Base-by-base conservation (phyloP, 176 grass and related monocot genomes). In the Pontederia crassipes region DNA sequence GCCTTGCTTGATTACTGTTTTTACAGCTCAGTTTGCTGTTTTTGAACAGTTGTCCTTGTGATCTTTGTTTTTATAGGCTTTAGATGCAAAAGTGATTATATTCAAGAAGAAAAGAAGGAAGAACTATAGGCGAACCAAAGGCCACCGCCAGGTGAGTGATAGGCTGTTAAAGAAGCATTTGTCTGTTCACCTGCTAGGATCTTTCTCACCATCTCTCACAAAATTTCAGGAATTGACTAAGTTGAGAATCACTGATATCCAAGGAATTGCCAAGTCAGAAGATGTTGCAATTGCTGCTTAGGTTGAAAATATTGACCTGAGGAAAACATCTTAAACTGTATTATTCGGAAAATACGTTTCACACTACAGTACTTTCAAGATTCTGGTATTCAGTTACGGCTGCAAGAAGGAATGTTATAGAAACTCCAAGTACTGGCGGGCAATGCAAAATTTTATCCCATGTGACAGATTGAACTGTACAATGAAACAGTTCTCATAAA, bases 21-120 rank as follows among this genome's bases (percentile, higher is more conserved):
- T 24, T 24, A 24, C 20, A 24, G 20, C 20, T 24, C 20, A 24
- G 20, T 24, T 24, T 24, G 20, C 32, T 40, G 32, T 40, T 40
- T 40, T 40, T 40, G 6, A 40, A 40, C 1, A 2, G 32, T 40
- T 40, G 2, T 15, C 27, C 18, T 24, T 50, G 15, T 26, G 17
- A 11, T 8, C 9, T 65, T 8, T 50, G 48, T 51, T 16, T 20
- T 70, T 28, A 17, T 45, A 98, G 93, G 84, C 93, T 45, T 77
- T 97, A 72, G 93, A 91, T 81, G 87, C 87, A 78, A 98, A 88
- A 81, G 87, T 92, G 65, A 92, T 98, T 53, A 92, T 98, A 89
- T 98, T 98, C 76, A 98, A 98, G 77, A 98, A 97, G 74, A 92
- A 98, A 77, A 79, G 84, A 45, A 88, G 87, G 80, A 98, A 98